Evolutionary conservation across 1,139 yeast species (phyloP).

Genomic region (Magnusiomyces sp.): DNA sequence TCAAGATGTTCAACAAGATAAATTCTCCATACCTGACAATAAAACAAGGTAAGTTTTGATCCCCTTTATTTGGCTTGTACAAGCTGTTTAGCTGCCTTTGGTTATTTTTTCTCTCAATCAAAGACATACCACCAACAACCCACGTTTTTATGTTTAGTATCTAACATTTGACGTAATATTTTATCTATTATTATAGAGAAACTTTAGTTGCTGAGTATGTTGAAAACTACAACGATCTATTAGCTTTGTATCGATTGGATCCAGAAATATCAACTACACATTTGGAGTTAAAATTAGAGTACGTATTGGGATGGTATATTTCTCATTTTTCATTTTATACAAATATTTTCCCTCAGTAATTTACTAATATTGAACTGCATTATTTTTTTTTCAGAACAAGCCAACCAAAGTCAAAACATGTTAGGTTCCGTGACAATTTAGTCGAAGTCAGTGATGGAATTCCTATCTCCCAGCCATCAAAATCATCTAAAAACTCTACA

Average conservation of each 20-base stretch:
- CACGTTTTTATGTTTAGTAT: no score
- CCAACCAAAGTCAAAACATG: slow-evolving; percentile 35
- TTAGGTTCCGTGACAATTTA: slow-evolving; percentile 44
- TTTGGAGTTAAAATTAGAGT: neutral
- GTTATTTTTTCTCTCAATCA: no score
- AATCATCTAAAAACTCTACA: neutral
- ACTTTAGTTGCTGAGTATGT: neutral
- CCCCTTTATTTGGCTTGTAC: neutral
- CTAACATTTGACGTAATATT: no score
- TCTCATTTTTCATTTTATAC: neutral
- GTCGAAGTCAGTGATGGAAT: slow-evolving; percentile 22
- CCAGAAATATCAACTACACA: neutral
- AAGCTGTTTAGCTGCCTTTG: neutral
- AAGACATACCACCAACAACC: neutral
- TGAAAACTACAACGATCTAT: slow-evolving; percentile 7
- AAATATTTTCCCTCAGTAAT: neutral
- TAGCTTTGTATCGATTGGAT: slow-evolving; percentile 2
- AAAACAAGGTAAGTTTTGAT: slow-evolving; percentile 4
- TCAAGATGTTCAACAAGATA: slow-evolving; percentile 20
- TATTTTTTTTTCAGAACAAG: neutral
- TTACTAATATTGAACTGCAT: neutral
- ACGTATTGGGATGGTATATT: neutral
- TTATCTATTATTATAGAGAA: neutral
- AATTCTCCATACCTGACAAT: neutral
- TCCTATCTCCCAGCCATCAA: slow-evolving; percentile 5